Conservation (phyloP, 108 stramenopile genomes). For the Pseudonitzschia pungens region DNA sequence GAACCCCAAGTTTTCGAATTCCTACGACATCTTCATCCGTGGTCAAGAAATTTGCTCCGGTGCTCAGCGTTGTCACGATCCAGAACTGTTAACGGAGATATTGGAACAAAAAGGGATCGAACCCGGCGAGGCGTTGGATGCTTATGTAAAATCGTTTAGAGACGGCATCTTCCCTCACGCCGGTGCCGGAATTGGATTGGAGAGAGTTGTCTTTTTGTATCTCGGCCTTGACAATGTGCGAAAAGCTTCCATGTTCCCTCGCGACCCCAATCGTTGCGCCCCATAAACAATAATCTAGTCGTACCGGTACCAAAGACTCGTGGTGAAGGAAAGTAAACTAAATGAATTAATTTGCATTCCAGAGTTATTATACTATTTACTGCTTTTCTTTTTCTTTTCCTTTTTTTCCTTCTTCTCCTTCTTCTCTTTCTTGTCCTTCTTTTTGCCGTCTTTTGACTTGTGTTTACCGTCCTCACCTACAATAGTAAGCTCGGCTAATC, state of each 20-base stretch:
- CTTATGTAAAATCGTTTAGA: conserved; percentile 90
- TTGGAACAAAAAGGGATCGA: conserved; percentile 88
- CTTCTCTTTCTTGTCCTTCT: conserved; percentile 22
- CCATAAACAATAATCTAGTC: conserved; percentile 67
- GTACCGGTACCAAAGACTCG: background rate
- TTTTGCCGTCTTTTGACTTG: conserved; percentile 43
- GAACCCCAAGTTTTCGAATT: conserved; percentile 86
- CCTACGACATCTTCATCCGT: conserved; percentile 96
- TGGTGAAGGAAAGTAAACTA: background rate
- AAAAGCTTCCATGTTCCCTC: conserved; percentile 97
- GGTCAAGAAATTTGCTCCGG: conserved; percentile 98
- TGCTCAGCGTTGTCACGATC: conserved; percentile 94
- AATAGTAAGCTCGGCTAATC: conserved; percentile 56
- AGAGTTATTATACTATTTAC: background rate
- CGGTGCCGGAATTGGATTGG: conserved; percentile 95
- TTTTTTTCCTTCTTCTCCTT: conserved; percentile 15
- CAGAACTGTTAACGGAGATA: conserved; percentile 64
- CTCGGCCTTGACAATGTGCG: conserved; percentile 96
- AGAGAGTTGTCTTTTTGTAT: conserved; percentile 95
- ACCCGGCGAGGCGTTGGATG: conserved; percentile 68
- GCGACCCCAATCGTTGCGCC: conserved; percentile 93
- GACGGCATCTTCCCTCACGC: conserved; percentile 92
- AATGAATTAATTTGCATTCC: background rate
- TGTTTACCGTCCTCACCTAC: conserved; percentile 28
- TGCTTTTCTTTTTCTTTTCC: conserved; percentile 18